Evolutionary conservation across 495 filamentous ascomycete genomes (phyloP), one percentile per base, ranked within the genome.

Genomic region (Clavariopsis aquatica): DNA sequence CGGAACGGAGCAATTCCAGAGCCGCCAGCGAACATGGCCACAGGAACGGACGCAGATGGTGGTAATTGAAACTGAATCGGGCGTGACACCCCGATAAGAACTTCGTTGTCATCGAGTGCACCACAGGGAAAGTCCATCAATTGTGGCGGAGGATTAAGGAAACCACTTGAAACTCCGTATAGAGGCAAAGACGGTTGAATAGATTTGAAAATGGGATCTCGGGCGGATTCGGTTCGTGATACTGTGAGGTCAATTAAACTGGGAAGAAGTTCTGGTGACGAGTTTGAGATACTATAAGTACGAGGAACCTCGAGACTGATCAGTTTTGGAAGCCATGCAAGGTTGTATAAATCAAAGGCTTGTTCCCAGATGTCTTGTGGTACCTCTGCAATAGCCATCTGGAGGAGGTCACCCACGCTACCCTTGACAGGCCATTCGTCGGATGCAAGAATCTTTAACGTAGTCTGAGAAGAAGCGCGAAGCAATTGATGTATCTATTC

Each of bases 1-100:
- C 80, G 74, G 71, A 82, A 82, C 2, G 80, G 80, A 1, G 80
- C 80, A 47, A 83, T 81, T 15, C 80, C 80, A 38, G 78, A 79
- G 1, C 80, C 80, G 23, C 80, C 80, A 22, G 79, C 79, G 59
- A 83, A 83, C 66, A 79, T 81, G 1, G 77, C 80, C 29, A 80
- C 78, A 0, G 80, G 79, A 0, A 78, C 79, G 19, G 78, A 77
- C 1, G 74, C 65, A 24, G 77, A 78, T 3, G 79, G 68, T 1
- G 80, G 80, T 12, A 81, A 72, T 55, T 82, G 80, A 66, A 83
- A 83, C 60, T 79, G 78, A 26, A 81, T 66, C 8, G 80, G 80
- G 7, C 78, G 72, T 17, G 79, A 82, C 8, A 82, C 74, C 12
- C 79, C 80, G 46, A 82, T 73, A 10, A 81, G 69, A 13, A 81